These are phyloP conservation scores for Triticum monococcum DNA, from an alignment of 176 grass and related monocot genomes.

Conservation along the genomic window DNA sequence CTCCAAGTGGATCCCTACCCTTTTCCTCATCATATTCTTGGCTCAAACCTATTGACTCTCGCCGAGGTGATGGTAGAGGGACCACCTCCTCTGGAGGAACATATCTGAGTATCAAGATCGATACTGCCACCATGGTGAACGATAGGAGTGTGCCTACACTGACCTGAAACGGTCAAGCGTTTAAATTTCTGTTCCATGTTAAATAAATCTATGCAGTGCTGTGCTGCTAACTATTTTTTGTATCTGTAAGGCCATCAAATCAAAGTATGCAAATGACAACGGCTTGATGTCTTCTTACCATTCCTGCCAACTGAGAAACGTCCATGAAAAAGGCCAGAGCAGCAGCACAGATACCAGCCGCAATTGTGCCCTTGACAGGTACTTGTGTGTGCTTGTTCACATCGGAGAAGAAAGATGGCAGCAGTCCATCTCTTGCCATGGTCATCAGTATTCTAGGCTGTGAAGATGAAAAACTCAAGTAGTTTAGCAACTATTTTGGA, in stretches of 20 bases:
- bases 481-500: conserved; percentile 6
- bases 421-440: conserved; percentile 91
- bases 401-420: conserved; percentile 89
- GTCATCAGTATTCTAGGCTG: conserved; percentile 99
- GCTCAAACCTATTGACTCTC: conserved; percentile 55
- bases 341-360: conserved; percentile 72
- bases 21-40: conserved; percentile 53
- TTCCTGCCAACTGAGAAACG: conserved; percentile 96
- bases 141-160: conserved; percentile 97
- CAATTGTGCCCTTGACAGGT: conserved; percentile 87
- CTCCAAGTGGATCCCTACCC: conserved; percentile 9
- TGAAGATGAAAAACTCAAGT: conserved; percentile 3
- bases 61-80: conserved; percentile 62
- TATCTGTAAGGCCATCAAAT: not conserved
- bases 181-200: not conserved
- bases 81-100: conserved; percentile 83
- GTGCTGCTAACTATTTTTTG: not conserved
- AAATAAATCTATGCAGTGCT: not conserved
- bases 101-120: conserved; percentile 98
- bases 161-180: conserved; percentile 56
- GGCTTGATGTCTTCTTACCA: conserved; percentile 58
- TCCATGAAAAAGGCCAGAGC: conserved; percentile 85
- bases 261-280: not conserved
- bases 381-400: conserved; percentile 82
- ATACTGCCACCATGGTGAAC: conserved; percentile 87